Evolutionary conservation across 345 rosid species (phyloP), one percentile per base, ranked within the genome.

Genomic region (Zanthoxylum bungeanum): DNA sequence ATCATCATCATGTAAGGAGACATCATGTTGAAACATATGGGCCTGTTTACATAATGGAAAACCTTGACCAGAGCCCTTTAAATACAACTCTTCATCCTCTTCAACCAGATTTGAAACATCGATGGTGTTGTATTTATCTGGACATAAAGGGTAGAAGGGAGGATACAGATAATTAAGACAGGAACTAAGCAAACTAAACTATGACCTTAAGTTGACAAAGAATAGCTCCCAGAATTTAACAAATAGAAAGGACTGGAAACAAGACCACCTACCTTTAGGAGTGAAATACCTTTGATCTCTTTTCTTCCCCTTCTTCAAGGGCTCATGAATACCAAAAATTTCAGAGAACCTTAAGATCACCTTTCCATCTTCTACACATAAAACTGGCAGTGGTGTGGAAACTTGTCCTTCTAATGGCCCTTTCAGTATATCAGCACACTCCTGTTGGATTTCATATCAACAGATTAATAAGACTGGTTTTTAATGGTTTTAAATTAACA

Each of bases 291-390:
- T 82, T 50, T 70, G 86, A 27, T 87, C 98, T 81, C 88, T 85
- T 83, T 83, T 92, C 53, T 77, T 79, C 33, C 69, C 77, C 77
- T 78, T 91, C 88, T 85, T 87, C 75, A 83, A 77, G 69, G 92
- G 89, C 75, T 91, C 89, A 64, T 89, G 94, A 66, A 89, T 84
- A 76, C 93, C 97, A 85, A 95, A 95, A 73, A 95, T 95, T 86
- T 95, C 92, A n/a, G 99, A 95, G 82, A 95, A 92, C 51, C 87
- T 85, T 79, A 92, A 83, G 71, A 92, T 91, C 66, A 87, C 97
- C 82, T 76, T 76, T 42, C 94, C 98, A 84, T 89, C 92, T 84
- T 95, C 96, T 71, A 88, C 75, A 76, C 88, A 95, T 76, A 92
- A 80, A 51, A 92, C 82, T 74, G 99, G 98, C 72, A 95, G 81